Evolutionary conservation across 495 filamentous ascomycete genomes (phyloP), one percentile per base, ranked within the genome.

Genomic region (Melanomma pulvis-pyrius): DNA sequence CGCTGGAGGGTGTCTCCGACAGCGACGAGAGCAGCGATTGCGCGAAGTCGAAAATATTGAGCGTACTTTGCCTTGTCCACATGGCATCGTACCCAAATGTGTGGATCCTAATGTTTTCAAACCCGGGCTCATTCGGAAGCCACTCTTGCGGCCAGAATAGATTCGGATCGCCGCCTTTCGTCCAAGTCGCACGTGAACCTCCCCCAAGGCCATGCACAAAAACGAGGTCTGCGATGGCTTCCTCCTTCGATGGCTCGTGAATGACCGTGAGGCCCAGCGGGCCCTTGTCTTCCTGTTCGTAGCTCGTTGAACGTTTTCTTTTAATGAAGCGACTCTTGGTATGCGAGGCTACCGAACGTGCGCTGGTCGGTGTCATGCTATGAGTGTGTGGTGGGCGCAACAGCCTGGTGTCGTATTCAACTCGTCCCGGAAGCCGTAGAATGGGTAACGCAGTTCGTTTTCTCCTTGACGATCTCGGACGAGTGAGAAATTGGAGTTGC

Each of bases 61-160:
- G n/a, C 2, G 17, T 3, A 68, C 52, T 68, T 8, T 57, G 19
- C 46, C 29, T 61, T 0, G 24, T 32, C 58, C 57, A 71, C 21
- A 57, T 59, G 15, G 68, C 46, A 0, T 67, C 41, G 50, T 81
- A 81, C 3, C 79, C 79, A 69, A 78, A 80, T 13, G 55, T 75
- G 39, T 76, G 74, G 19, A 80, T 76, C 11, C 79, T 68, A 19
- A 77, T 75, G 41, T 71, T 61, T 21, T 61, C 36, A 30, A 81
- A 76, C 0, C 28, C 72, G 4, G 63, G 39, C 41, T 79, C 75
- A n/a, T 62, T 32, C 4, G 77, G 71, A 36, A 81, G 72, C 79
- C 79, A 79, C 58, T 71, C 65, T 30, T 75, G 52, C 2, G 79
- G 79, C 79, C 78, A 80, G 58, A 71, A 79, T 21, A 54, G 47